Conservation (phyloP, 345 rosid genomes). For the Populus deltoides region DNA sequence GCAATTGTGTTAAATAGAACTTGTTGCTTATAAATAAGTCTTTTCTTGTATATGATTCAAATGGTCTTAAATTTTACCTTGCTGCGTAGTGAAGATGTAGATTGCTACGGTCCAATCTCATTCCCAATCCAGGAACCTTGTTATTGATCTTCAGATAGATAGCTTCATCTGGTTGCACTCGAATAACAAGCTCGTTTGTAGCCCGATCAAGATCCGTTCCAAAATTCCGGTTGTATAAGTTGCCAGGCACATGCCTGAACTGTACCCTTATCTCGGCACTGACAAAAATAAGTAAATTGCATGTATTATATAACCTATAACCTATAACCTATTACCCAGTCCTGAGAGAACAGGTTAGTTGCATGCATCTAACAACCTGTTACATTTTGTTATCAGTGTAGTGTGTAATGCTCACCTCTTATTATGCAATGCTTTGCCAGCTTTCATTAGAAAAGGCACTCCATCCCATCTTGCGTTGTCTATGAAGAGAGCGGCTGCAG, state of each 20-base stretch:
- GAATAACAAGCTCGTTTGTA: conserved; percentile 92
- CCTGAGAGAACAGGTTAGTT: neutral
- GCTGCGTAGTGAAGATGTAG: conserved; percentile 89
- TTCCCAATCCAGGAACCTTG: conserved; percentile 96
- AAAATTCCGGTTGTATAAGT: conserved; percentile 69
- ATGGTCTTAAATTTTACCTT: conserved; percentile 41
- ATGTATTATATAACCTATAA: neutral
- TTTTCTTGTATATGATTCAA: neutral
- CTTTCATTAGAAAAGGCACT: conserved; percentile 96
- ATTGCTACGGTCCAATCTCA: conserved; percentile 89
- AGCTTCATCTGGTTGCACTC: conserved; percentile 98
- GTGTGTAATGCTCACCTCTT: conserved; percentile 42
- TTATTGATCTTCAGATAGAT: conserved; percentile 94
- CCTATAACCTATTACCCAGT: neutral
- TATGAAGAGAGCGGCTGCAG: conserved; percentile 96
- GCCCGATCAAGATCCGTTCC: conserved; percentile 82
- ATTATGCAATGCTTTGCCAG: conserved; percentile 89
- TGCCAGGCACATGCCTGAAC: conserved; percentile 97
- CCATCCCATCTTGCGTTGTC: conserved; percentile 99
- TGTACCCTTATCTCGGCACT: conserved; percentile 99
- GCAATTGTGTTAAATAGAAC: neutral
- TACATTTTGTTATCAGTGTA: neutral
- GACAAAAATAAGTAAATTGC: conserved; percentile 12
- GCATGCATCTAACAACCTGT: neutral
- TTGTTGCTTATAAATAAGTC: neutral